phyloP scores from a whole-genome alignment of 1,139 yeast species.

The Nakaseomyces uthaithaninus region DNA sequence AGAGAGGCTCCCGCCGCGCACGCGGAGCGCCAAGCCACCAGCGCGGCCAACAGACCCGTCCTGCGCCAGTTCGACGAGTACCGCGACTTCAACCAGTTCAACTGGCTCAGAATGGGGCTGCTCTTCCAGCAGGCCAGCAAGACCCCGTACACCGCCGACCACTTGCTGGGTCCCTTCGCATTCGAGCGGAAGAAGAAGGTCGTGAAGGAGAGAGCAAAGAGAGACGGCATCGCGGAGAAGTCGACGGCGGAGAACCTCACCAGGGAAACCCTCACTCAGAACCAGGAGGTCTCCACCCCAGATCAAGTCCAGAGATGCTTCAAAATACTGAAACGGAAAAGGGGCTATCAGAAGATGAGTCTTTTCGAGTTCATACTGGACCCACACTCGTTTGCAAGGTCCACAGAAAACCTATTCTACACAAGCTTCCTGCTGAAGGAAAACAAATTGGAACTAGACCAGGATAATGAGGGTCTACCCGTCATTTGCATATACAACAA shows the following conservation, averaged over 20 bases:
- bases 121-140: slow-evolving; percentile 42
- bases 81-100: slow-evolving; percentile 33
- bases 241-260: slow-evolving; percentile 51
- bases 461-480: slow-evolving; percentile 35
- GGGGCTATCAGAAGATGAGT: slow-evolving; percentile 39
- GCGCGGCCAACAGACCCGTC: background rate
- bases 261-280: slow-evolving; percentile 43
- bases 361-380: slow-evolving; percentile 62
- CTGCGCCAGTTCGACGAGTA: slow-evolving; percentile 22
- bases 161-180: slow-evolving; percentile 63
- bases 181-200: slow-evolving; percentile 45
- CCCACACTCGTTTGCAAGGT: slow-evolving; percentile 67
- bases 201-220: slow-evolving; percentile 34
- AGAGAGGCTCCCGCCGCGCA: slow-evolving; percentile 12
- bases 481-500: slow-evolving; percentile 5
- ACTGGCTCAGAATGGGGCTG: slow-evolving; percentile 58
- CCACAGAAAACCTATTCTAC: slow-evolving; percentile 77
- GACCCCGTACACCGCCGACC: slow-evolving; percentile 48
- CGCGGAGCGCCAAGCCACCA: background rate
- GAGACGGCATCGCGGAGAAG: slow-evolving; percentile 37
- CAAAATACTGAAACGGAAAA: slow-evolving; percentile 33
- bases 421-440: slow-evolving; percentile 73
- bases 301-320: slow-evolving; percentile 48
- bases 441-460: slow-evolving; percentile 50
- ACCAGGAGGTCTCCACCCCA: slow-evolving; percentile 50